Conservation (phyloP, 441 rosid species). For the Pelargonium cotyledonis region DNA sequence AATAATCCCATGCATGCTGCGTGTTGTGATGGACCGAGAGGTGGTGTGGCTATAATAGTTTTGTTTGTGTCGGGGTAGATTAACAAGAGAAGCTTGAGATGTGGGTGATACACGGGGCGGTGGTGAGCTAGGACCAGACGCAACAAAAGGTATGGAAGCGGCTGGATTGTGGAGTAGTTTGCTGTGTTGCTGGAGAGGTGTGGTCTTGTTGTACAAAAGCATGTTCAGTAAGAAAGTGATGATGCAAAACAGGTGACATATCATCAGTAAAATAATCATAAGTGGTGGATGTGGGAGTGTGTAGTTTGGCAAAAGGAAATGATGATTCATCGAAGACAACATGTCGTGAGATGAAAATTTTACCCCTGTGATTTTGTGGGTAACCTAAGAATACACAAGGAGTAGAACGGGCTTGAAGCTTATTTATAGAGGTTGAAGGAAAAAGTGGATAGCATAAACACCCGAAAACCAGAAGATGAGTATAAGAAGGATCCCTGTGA, state of each 20-base stretch:
- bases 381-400: neutral
- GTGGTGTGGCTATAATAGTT: neutral
- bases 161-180: no score
- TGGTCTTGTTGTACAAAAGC: no score
- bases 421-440: neutral
- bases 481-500: neutral
- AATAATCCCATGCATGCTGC: no score
- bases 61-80: no score
- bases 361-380: neutral
- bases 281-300: neutral
- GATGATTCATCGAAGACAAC: neutral
- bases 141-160: no score
- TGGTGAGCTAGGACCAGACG: no score
- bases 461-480: neutral
- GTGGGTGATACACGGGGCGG: no score
- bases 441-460: neutral
- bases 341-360: neutral
- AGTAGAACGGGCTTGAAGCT: neutral
- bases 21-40: neutral
- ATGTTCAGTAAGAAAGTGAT: neutral
- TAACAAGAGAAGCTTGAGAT: no score
- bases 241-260: neutral
- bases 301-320: neutral
- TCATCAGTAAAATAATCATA: neutral
- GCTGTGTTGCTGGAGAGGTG: no score